Conservation (phyloP, 2,329 filamentous ascomycete genomes). For the Neopestalotiopsis clavispora region DNA sequence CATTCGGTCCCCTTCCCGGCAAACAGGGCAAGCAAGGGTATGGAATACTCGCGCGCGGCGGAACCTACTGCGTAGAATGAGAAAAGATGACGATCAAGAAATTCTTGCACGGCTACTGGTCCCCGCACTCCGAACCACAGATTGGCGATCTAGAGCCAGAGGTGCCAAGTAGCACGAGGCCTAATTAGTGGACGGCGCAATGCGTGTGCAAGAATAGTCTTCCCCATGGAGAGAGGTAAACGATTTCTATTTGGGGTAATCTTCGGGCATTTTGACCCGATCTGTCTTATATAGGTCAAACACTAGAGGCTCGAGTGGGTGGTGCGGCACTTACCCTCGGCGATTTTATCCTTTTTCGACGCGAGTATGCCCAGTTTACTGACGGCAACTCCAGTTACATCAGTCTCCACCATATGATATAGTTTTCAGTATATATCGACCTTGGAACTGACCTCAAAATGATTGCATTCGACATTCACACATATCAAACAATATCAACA, state of each 20-base stretch:
- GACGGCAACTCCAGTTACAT: slow-evolving; percentile 29
- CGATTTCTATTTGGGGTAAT: background rate
- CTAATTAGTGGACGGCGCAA: slow-evolving; percentile 9
- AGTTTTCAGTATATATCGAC: slow-evolving; percentile 12
- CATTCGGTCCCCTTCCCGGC: background rate
- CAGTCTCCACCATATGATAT: slow-evolving; percentile 16
- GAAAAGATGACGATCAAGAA: background rate
- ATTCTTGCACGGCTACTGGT: background rate
- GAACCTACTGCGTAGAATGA: background rate
- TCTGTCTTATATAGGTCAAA: slow-evolving; percentile 11
- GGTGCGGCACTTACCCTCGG: slow-evolving; percentile 24
- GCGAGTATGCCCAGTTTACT: background rate
- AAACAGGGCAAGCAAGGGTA: background rate
- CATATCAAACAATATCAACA: background rate
- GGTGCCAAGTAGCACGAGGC: slow-evolving; percentile 4
- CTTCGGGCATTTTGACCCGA: slow-evolving; percentile 18
- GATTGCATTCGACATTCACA: slow-evolving; percentile 1
- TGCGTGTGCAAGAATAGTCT: background rate
- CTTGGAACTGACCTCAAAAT: background rate
- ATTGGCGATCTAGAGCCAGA: slow-evolving; percentile 4
- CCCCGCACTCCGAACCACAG: background rate
- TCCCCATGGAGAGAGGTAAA: background rate
- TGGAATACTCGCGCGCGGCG: background rate
- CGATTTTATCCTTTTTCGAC: slow-evolving; percentile 33
- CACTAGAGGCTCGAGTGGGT: slow-evolving; percentile 18